These are phyloP conservation scores for Malbranchea zuffiana DNA, from an alignment of 2,329 filamentous ascomycete genomes.

Conservation along the genomic window DNA sequence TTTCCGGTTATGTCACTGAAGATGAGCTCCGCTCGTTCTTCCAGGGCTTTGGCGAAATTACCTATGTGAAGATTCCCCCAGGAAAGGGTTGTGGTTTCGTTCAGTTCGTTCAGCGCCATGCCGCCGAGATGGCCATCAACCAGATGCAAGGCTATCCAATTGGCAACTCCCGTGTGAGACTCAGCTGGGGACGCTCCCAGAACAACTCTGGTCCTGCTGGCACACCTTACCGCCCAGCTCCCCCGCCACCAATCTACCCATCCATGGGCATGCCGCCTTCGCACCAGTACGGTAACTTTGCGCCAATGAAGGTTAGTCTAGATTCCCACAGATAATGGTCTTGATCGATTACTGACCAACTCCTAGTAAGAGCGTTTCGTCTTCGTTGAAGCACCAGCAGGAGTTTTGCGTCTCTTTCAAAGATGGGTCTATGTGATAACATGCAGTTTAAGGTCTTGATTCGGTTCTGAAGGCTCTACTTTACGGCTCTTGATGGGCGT, in stretches of 20 bases:
- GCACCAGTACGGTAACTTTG: constrained; percentile 52
- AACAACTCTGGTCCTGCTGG: constrained; percentile 97
- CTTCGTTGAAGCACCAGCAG: constrained; percentile 31
- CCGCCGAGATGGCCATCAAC: constrained; percentile 99
- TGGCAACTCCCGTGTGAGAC: constrained; percentile 91
- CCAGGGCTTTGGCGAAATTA: constrained; percentile 98
- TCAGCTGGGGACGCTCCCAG: constrained; percentile 96
- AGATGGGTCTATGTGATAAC: constrained; percentile 32
- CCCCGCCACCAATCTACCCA: constrained; percentile 63
- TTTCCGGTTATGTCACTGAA: constrained; percentile 96
- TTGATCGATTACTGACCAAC: constrained; percentile 15
- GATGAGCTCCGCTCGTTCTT: constrained; percentile 99
- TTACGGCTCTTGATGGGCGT: constrained; percentile 36
- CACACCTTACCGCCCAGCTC: constrained; percentile 91
- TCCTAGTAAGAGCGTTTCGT: constrained; percentile 29
- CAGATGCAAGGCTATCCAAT: constrained; percentile 99
- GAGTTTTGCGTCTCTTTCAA: constrained; percentile 34
- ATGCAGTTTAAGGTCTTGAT: constrained; percentile 22
- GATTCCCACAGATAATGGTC: constrained; percentile 11
- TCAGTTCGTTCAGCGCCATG: constrained; percentile 96
- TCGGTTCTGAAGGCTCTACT: constrained; percentile 26
- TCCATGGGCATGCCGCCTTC: constrained; percentile 57
- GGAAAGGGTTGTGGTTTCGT: constrained; percentile 99
- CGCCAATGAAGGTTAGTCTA: constrained; percentile 54
- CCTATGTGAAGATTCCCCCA: constrained; percentile 98